phyloP scores from a whole-genome alignment of 371 early-diverging fungal species.

The Lichtheimia ornata region DNA sequence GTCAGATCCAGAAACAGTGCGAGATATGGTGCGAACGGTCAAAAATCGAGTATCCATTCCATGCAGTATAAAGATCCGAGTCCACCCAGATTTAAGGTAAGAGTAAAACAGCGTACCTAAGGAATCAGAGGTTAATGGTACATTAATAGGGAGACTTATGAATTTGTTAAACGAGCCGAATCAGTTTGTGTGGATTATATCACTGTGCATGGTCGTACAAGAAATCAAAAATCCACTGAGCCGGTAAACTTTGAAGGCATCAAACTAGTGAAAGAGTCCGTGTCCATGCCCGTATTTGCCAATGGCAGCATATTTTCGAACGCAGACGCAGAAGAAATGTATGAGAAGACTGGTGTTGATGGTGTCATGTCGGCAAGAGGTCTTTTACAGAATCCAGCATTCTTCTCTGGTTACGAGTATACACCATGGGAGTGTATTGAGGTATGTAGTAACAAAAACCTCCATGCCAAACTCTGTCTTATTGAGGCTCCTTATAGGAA shows the following conservation, averaged over 20 bases:
- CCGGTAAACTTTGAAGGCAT: conserved; percentile 76
- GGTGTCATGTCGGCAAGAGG: conserved; percentile 92
- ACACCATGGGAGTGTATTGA: conserved; percentile 82
- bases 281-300: conserved; percentile 76
- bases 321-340: conserved; percentile 68
- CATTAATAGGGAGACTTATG: conserved; percentile 64
- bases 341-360: conserved; percentile 72
- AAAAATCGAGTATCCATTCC: conserved; percentile 68
- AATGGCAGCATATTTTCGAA: conserved; percentile 80
- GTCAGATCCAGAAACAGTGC: conserved; percentile 77
- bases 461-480: background rate
- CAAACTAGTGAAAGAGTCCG: conserved; percentile 70
- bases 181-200: conserved; percentile 79
- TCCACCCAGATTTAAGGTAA: conserved; percentile 70
- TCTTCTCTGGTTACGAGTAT: conserved; percentile 68
- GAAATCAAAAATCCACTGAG: conserved; percentile 73
- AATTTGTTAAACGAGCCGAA: conserved; percentile 77
- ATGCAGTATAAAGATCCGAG: conserved; percentile 81
- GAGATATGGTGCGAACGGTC: conserved; percentile 79
- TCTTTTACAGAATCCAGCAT: conserved; percentile 86
- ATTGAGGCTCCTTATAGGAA: conserved; percentile 35
- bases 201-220: conserved; percentile 83
- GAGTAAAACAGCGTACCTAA: background rate
- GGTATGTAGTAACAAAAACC: conserved; percentile 14
- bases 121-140: background rate